Base-by-base conservation (phyloP, 768 basidiomycete species). In the Mycena sanguinolenta region DNA sequence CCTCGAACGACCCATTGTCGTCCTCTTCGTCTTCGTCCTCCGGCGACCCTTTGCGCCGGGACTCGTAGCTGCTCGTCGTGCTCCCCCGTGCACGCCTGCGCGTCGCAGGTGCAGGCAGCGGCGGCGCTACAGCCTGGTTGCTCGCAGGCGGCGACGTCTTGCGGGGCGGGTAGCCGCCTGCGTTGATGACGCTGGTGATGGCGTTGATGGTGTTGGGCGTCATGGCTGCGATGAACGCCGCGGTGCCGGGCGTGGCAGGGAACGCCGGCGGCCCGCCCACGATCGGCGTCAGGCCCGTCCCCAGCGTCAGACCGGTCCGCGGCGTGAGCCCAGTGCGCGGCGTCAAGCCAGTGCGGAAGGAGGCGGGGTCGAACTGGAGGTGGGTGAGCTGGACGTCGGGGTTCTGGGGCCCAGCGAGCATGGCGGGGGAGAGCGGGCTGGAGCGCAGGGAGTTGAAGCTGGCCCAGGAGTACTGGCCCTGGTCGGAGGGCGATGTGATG, bases 401-500 rank as follows among this genome's bases (percentile, higher is more conserved):
- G 60, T 82, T 73, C 78, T 90, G 91, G 4, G 96, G 97, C 12
- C 94, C 97, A 30, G 95, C 90, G 69, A 98, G 91, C 95, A 98
- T 97, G 63, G 97, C 96, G 34, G 97, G 97, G 7, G 95, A 96
- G 63, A 99, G 91, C 1, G 97, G 97, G 5, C 97, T 97, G 0
- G 96, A 89, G 54, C 97, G 91, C 38, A 99, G 89, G 3, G 95
- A 96, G 80, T 93, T 93, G 50, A 90, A 78, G 17, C 87, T 80
- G 49, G 84, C 87, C 94, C 95, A 96, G 76, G 72, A 87, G 86
- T 76, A 94, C 86, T 59, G 88, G 79, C 84, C 77, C n/a, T 79
- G 81, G 73, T 90, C 91, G 14, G 90, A 85, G 12, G 91, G 90
- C 12, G 93, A 93, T 1, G 92, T 89, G 67, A 96, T 91, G 63